Conservation (phyloP, 805 yeast genomes). For the Zygoascus tannicola region DNA sequence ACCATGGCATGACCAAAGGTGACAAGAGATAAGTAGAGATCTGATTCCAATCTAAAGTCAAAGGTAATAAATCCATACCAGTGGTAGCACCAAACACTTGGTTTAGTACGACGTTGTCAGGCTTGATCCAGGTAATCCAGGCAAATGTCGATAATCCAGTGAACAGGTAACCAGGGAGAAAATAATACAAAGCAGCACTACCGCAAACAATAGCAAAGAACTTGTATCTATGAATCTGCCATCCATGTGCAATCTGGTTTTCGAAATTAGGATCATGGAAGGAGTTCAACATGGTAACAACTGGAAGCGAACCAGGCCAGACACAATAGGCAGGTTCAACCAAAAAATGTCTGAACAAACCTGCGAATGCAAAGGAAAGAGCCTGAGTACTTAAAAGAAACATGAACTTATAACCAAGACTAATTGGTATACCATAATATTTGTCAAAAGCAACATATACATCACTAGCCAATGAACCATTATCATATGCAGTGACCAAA, state of each 20-base stretch:
- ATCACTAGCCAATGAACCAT: neutral
- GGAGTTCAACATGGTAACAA: slow-evolving; percentile 44
- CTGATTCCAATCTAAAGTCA: slow-evolving; percentile 43
- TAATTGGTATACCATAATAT: slow-evolving; percentile 16
- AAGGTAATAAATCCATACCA: slow-evolving; percentile 38
- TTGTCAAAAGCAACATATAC: slow-evolving; percentile 7
- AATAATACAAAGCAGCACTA: slow-evolving; percentile 47
- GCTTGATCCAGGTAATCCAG: slow-evolving; percentile 54
- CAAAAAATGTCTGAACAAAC: slow-evolving; percentile 43
- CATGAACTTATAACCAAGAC: slow-evolving; percentile 36
- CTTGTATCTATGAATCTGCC: slow-evolving; percentile 13
- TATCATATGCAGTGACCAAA: neutral
- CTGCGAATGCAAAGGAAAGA: slow-evolving; percentile 46
- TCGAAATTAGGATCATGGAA: slow-evolving; percentile 31
- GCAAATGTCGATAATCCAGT: slow-evolving; percentile 51
- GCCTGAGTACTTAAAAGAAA: slow-evolving; percentile 42
- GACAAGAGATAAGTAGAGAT: neutral
- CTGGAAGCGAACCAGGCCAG: slow-evolving; percentile 49
- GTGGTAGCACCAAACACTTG: slow-evolving; percentile 27
- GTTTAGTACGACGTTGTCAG: slow-evolving; percentile 40
- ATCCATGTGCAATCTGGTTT: neutral
- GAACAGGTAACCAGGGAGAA: slow-evolving; percentile 60
- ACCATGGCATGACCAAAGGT: slow-evolving; percentile 17
- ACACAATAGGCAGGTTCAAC: slow-evolving; percentile 37
- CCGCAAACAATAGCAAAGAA: slow-evolving; percentile 39